A percentile compares a stretch with the other conserved stretches of the same genome.
phyloP scores from a whole-genome alignment of 2,329 filamentous ascomycete species.

The Nemania sp. region DNA sequence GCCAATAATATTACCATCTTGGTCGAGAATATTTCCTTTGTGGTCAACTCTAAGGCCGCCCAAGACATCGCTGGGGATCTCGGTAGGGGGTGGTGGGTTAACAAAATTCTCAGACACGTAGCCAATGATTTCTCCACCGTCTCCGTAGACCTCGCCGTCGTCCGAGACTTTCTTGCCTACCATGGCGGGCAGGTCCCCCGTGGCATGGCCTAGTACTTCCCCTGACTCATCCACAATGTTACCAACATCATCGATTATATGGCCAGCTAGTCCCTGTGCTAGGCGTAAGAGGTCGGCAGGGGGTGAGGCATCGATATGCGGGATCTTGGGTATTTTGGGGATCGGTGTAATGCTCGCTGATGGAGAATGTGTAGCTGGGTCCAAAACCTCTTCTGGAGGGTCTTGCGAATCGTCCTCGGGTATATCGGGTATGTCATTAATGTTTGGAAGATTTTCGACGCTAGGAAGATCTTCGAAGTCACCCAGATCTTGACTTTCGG shows the following conservation, averaged over 20 bases:
- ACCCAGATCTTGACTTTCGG: constrained; percentile 38
- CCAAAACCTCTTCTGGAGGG: constrained; percentile 52
- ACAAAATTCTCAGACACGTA: constrained; percentile 59
- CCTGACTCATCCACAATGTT: constrained; percentile 64
- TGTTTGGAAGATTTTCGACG: constrained; percentile 42
- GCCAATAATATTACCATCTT: constrained; percentile 60
- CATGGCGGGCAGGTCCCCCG: constrained; percentile 67
- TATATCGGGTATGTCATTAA: constrained; percentile 42
- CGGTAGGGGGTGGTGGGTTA: constrained; percentile 41
- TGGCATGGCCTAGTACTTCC: constrained; percentile 63
- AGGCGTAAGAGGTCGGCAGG: constrained; percentile 51
- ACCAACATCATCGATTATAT: constrained; percentile 65
- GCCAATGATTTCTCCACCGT: constrained; percentile 57
- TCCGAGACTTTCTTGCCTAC: constrained; percentile 61
- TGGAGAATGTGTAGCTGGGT: constrained; percentile 49
- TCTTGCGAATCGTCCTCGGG: constrained; percentile 47
- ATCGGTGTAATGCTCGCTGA: constrained; percentile 58
- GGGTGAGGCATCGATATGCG: constrained; percentile 53
- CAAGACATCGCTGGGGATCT: constrained; percentile 45
- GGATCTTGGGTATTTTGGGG: constrained; percentile 57
- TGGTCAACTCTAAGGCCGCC: constrained; percentile 58
- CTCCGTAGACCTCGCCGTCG: constrained; percentile 61
- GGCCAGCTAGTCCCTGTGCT: constrained; percentile 59
- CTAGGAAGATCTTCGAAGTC: constrained; percentile 44
- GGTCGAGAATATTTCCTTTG: constrained; percentile 60